These are phyloP conservation scores for Penicillium paradoxum DNA, from an alignment of 495 filamentous ascomycete species.

Conservation along the genomic window DNA sequence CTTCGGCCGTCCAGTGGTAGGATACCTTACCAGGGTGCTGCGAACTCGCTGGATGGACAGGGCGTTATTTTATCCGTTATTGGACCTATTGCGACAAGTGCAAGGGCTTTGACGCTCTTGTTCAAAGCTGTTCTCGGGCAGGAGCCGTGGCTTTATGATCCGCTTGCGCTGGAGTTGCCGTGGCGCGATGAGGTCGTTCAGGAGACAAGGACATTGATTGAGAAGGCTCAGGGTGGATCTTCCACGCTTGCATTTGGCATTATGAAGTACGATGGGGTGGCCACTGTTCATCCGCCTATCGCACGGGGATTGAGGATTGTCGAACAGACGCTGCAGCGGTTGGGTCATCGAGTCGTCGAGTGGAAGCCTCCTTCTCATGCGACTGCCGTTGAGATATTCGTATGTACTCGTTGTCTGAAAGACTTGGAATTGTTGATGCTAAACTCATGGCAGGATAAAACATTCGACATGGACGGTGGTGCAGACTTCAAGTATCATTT, in stretches of 20 bases:
- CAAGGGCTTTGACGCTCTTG: conserved; percentile 46
- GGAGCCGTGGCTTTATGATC: conserved; percentile 62
- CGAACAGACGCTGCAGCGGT: conserved; percentile 41
- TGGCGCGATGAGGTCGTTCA: conserved; percentile 55
- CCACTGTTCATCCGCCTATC: conserved; percentile 50
- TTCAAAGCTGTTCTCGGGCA: conserved; percentile 51
- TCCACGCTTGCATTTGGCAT: conserved; percentile 50
- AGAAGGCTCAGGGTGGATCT: conserved; percentile 20
- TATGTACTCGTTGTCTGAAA: conserved; percentile 11
- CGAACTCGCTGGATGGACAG: conserved; percentile 56
- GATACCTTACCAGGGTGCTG: conserved; percentile 41
- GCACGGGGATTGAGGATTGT: conserved; percentile 50
- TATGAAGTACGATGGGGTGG: conserved; percentile 45
- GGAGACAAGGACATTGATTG: conserved; percentile 39
- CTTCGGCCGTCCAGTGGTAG: conserved; percentile 43
- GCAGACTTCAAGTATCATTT: conserved; percentile 47
- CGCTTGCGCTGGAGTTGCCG: conserved; percentile 54
- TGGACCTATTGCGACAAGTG: conserved; percentile 50
- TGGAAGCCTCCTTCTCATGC: conserved; percentile 55
- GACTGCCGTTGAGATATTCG: conserved; percentile 24
- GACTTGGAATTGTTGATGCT: background rate
- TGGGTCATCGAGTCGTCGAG: conserved; percentile 54
- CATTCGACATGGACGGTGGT: conserved; percentile 45
- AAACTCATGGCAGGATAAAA: conserved; percentile 11
- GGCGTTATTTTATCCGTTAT: conserved; percentile 53